Percentiles rank a stretch among this genome's conserved stretches.
Conservation (phyloP, 1,284 basidiomycete species). For the Quambalaria eucalypti region DNA sequence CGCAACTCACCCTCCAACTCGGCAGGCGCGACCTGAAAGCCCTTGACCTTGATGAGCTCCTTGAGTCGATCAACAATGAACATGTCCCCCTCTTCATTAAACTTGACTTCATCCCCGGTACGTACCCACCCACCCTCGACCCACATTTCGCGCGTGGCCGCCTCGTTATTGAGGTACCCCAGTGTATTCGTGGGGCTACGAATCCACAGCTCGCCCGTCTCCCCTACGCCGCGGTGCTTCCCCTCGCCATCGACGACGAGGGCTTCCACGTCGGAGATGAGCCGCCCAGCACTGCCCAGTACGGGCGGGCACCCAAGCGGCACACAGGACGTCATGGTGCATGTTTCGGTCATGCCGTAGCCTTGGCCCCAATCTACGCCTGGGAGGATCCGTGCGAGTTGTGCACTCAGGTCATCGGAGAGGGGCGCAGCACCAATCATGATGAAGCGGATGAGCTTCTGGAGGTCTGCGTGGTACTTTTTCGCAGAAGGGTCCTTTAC, state of each 20-base stretch:
- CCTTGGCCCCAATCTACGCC: constrained; percentile 34
- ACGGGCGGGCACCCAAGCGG: not conserved
- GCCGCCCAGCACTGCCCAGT: constrained; percentile 7
- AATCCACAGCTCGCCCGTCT: constrained; percentile 49
- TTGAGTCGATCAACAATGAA: constrained; percentile 31
- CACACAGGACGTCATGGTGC: constrained; percentile 9
- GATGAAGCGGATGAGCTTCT: constrained; percentile 17
- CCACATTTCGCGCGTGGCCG: constrained; percentile 34
- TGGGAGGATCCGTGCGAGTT: constrained; percentile 22
- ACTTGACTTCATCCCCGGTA: constrained; percentile 32
- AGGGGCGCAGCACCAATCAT: constrained; percentile 35
- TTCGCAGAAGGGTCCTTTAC: constrained; percentile 11
- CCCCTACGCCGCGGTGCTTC: constrained; percentile 30
- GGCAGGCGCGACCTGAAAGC: constrained; percentile 32
- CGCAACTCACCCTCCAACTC: too few relatives aligned
- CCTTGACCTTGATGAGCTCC: constrained; percentile 21
- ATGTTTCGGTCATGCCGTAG: constrained; percentile 22
- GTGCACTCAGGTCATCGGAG: constrained; percentile 28
- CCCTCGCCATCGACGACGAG: constrained; percentile 33
- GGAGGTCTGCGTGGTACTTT: constrained; percentile 16
- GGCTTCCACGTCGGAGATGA: constrained; percentile 25
- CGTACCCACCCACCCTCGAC: constrained; percentile 26
- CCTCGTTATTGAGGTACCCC: constrained; percentile 47
- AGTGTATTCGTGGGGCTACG: constrained; percentile 49
- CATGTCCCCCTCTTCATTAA: constrained; percentile 17